phyloP scores from a whole-genome alignment of 2,329 filamentous ascomycete genomes.

The Penicillium digitatum region DNA sequence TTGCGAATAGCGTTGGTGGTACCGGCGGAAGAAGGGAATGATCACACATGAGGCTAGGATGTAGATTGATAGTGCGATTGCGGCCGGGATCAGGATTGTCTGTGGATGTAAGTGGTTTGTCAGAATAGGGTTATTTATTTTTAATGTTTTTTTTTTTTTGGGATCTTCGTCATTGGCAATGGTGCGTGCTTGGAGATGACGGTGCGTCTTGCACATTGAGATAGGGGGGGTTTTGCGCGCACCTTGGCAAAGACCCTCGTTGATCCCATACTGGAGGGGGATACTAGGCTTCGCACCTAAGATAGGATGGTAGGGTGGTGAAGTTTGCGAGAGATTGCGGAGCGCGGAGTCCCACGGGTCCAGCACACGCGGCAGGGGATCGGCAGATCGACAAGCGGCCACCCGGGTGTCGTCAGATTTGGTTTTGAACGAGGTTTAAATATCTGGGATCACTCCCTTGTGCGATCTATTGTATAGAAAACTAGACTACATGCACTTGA shows the following conservation, averaged over 20 bases:
- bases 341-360: background rate
- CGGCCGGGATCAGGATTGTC: constrained; percentile 67
- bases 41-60: constrained; percentile 62
- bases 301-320: background rate
- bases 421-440: background rate
- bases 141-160: too few species aligned
- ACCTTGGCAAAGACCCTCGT: constrained; percentile 33
- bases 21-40: constrained; percentile 65
- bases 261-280: constrained; percentile 27
- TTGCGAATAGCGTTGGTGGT: constrained; percentile 66
- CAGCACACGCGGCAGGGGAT: background rate
- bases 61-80: constrained; percentile 67
- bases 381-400: constrained; percentile 5
- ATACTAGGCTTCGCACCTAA: background rate
- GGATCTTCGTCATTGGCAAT: background rate
- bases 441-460: background rate
- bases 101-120: constrained; percentile 37
- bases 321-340: background rate
- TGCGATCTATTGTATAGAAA: background rate
- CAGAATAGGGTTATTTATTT: too few species aligned
- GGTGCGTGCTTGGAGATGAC: background rate
- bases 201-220: background rate
- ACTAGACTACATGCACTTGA: background rate
- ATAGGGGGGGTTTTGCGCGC: background rate
- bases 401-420: background rate